These are phyloP conservation scores for Heritiera fomes DNA, from an alignment of 345 rosid species.

Conservation along the genomic window DNA sequence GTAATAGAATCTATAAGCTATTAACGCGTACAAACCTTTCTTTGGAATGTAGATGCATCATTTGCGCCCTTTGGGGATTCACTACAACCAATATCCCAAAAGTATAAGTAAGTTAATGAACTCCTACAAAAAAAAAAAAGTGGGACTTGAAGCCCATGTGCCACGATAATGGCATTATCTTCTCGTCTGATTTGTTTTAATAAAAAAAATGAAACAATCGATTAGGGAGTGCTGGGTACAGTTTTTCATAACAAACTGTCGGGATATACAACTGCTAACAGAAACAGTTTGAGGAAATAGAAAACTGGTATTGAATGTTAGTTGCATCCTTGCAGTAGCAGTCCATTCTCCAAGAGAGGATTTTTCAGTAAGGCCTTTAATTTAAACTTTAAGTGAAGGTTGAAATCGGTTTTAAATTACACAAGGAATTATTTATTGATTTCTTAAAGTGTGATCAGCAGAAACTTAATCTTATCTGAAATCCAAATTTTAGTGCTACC, in stretches of 20 bases:
- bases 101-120: background rate
- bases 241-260: background rate
- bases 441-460: background rate
- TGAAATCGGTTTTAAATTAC: background rate
- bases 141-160: background rate
- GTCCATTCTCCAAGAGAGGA: background rate
- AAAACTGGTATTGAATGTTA: background rate
- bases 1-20: background rate
- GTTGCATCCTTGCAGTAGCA: background rate
- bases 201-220: background rate
- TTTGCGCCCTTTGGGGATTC: conserved; percentile 97
- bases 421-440: background rate
- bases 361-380: background rate
- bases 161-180: background rate
- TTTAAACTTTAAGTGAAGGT: background rate
- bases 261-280: background rate
- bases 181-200: background rate
- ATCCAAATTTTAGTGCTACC: background rate
- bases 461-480: background rate
- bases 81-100: conserved; percentile 47
- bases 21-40: conserved; percentile 65
- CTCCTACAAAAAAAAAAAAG: background rate
- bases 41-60: conserved; percentile 97
- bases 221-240: background rate
- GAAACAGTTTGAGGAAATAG: conserved; percentile 1